Evolutionary conservation across 345 rosid genomes (phyloP).

Genomic region (Brassica napus): Da-Ae NC_063443.1:14272001-14272500

Average conservation of each 20-base stretch:
- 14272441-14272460: background rate
- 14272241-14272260: background rate
- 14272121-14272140: constrained; percentile 17
- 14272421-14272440: background rate
- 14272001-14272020: constrained; percentile 29
- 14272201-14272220: constrained; percentile 24
- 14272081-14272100: constrained; percentile 33
- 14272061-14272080: background rate
- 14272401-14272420: background rate
- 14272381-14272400: background rate
- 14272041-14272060: constrained; percentile 17
- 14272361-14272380: background rate
- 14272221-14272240: background rate
- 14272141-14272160: constrained; percentile 15
- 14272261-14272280: constrained; percentile 10
- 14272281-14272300: background rate
- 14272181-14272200: constrained; percentile 28
- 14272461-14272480: background rate
- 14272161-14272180: constrained; percentile 28
- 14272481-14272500: background rate
- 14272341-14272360: background rate
- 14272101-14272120: constrained; percentile 28
- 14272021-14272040: constrained; percentile 26
- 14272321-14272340: background rate
- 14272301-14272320: background rate